These are phyloP conservation scores for Canavalia ensiformis DNA, from an alignment of 306 rosid species.

Conservation along the genomic window DNA sequence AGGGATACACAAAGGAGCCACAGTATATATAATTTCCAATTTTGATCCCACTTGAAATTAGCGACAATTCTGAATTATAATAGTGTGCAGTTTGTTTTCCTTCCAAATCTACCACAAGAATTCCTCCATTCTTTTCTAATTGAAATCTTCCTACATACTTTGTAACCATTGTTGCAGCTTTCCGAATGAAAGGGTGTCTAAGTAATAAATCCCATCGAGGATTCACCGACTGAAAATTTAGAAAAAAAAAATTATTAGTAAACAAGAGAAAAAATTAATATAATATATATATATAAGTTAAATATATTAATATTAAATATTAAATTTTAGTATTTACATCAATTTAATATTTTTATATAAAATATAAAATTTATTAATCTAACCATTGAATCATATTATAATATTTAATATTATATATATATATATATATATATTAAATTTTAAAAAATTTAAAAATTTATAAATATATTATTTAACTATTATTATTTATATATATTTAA, in stretches of 20 bases:
- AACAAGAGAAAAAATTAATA: too few species aligned
- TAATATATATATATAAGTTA: not conserved
- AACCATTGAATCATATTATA: too few species aligned
- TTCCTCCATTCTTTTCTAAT: conserved; percentile 60
- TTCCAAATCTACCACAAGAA: conserved; percentile 61
- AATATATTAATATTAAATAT: too few species aligned
- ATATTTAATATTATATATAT: too few species aligned
- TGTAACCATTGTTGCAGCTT: conserved; percentile 45
- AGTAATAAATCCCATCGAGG: conserved; percentile 44
- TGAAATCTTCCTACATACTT: conserved; percentile 38
- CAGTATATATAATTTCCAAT: conserved; percentile 57
- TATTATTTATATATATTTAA: too few species aligned
- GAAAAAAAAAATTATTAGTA: not conserved
- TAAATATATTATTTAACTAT: too few species aligned
- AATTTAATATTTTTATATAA: too few species aligned
- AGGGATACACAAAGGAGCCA: conserved; percentile 39
- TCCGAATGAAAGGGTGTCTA: conserved; percentile 59
- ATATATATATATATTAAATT: too few species aligned
- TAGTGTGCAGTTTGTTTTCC: conserved; percentile 56
- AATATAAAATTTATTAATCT: too few species aligned
- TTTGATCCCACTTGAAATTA: conserved; percentile 63
- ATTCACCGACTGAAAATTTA: conserved; percentile 52
- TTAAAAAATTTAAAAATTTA: too few species aligned
- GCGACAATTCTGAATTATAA: conserved; percentile 52
- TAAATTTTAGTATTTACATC: too few species aligned